Evolutionary conservation across 257 asterid species (phyloP), one percentile per base, ranked within the genome.

Genomic region (Gentiana dahurica): DNA sequence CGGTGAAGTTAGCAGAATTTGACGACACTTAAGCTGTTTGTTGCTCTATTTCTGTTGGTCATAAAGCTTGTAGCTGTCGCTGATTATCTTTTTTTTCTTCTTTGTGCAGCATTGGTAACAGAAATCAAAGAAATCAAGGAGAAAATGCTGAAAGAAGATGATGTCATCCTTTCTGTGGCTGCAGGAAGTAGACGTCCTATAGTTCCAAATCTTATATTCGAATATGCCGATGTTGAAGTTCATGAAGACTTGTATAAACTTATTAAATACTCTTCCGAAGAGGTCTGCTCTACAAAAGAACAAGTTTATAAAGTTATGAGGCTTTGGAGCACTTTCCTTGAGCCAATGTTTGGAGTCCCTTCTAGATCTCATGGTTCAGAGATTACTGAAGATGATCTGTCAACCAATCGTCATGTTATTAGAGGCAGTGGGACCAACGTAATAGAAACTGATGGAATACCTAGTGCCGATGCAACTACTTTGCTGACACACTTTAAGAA

Each of bases 91-190:
- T 49, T 53, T 37, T n/a, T 33, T 60, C 59, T 52, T 39, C 34
- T 3, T 51, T 55, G 70, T 55, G 70, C 94, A 92, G 97, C 85
- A 50, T 77, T 89, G 58, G 86, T 92, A 45, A 73, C 84, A 33
- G 97, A 92, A 71, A 92, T 92, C 59, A 92, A 86, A 81, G 97
- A 84, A 71, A 65, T 86, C 53, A 88, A 89, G 84, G 97, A 89
- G 79, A 80, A 79, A 60, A 79, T 57, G 58, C 89, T 80, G 82
- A 81, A 78, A 52, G 97, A 86, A 77, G 97, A 86, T 63, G 84
- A 80, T 65, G 67, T 72, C 56, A 82, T 86, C 62, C 89, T 74
- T 63, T 77, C 83, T 61, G 70, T 84, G 67, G 84, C 94, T 70
- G 91, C 92, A 56, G 99, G 95, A 66, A 85, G 83, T 68, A 82